Conservation (phyloP, 2,329 filamentous ascomycete species). For the Colletotrichum somersetense region DNA sequence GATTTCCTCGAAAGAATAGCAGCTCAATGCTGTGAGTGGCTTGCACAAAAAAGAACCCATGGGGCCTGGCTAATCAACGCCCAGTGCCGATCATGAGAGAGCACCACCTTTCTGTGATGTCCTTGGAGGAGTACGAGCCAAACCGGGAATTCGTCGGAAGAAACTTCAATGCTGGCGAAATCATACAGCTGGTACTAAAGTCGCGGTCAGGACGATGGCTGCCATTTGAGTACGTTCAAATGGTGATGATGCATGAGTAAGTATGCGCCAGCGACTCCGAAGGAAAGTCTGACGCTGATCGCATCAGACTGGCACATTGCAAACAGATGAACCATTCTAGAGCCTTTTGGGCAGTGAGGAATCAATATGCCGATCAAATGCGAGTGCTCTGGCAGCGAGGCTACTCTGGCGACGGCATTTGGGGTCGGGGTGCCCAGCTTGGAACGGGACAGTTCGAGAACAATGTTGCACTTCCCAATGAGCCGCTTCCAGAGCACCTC, state of each 20-base stretch:
- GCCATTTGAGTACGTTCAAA: slow-evolving; percentile 86
- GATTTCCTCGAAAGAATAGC: slow-evolving; percentile 83
- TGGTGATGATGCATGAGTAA: slow-evolving; percentile 93
- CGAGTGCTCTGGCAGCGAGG: slow-evolving; percentile 74
- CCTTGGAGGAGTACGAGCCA: slow-evolving; percentile 84
- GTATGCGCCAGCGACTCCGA: slow-evolving; percentile 30
- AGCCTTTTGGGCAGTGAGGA: slow-evolving; percentile 84
- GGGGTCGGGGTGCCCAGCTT: slow-evolving; percentile 78
- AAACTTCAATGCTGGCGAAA: slow-evolving; percentile 91
- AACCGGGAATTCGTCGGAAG: slow-evolving; percentile 88
- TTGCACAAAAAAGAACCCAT: background rate
- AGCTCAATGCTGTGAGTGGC: slow-evolving; percentile 76
- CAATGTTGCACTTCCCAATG: slow-evolving; percentile 64
- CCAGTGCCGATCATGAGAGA: slow-evolving; percentile 77
- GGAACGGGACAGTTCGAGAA: slow-evolving; percentile 70
- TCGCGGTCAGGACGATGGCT: slow-evolving; percentile 78
- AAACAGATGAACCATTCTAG: slow-evolving; percentile 92
- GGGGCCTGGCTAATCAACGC: background rate
- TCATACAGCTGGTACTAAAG: slow-evolving; percentile 86
- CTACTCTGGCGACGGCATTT: slow-evolving; percentile 86
- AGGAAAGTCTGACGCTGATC: slow-evolving; percentile 33
- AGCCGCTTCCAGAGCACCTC: slow-evolving; percentile 76
- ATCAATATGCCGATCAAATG: slow-evolving; percentile 79
- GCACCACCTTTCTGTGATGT: slow-evolving; percentile 73
- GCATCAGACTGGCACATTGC: slow-evolving; percentile 79